Conservation (phyloP, 768 basidiomycete species). For the Tylopilus intermedius region DNA sequence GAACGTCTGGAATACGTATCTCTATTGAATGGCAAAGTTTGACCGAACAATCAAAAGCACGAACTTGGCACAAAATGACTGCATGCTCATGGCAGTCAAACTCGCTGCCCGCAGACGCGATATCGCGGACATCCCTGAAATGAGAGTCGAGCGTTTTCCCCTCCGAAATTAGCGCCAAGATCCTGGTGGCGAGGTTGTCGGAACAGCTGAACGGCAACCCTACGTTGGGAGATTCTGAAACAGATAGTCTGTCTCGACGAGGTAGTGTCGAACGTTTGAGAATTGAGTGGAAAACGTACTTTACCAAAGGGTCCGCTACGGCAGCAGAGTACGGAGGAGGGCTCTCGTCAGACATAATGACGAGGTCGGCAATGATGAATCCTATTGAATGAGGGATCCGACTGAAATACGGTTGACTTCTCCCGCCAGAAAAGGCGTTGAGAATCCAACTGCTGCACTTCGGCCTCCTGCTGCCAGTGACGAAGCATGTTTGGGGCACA, state of each 20-base stretch:
- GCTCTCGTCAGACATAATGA: slow-evolving; percentile 7
- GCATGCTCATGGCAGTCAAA: slow-evolving; percentile 11
- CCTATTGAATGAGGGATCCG: not conserved
- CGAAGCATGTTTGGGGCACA: not conserved
- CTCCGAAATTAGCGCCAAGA: slow-evolving; percentile 13
- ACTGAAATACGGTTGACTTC: not conserved
- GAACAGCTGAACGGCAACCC: slow-evolving; percentile 11
- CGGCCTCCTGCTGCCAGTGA: not conserved
- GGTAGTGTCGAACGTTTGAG: not conserved
- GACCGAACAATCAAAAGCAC: not conserved
- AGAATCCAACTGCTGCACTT: not conserved
- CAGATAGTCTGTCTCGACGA: not conserved
- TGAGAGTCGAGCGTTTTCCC: slow-evolving; percentile 9
- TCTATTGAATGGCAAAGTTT: not conserved
- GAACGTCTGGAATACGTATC: slow-evolving; percentile 7
- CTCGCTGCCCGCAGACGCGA: not conserved
- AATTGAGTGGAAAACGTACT: not conserved
- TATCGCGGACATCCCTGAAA: slow-evolving; percentile 13
- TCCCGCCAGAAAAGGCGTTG: not conserved
- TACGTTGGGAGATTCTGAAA: not conserved
- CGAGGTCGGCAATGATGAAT: not conserved
- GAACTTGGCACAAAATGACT: slow-evolving; percentile 9
- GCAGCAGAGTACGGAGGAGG: slow-evolving; percentile 20
- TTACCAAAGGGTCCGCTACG: not conserved
- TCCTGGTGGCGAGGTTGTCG: not conserved